phyloP scores from a whole-genome alignment of 768 basidiomycete genomes.

The Solioccasus polychromus region DNA sequence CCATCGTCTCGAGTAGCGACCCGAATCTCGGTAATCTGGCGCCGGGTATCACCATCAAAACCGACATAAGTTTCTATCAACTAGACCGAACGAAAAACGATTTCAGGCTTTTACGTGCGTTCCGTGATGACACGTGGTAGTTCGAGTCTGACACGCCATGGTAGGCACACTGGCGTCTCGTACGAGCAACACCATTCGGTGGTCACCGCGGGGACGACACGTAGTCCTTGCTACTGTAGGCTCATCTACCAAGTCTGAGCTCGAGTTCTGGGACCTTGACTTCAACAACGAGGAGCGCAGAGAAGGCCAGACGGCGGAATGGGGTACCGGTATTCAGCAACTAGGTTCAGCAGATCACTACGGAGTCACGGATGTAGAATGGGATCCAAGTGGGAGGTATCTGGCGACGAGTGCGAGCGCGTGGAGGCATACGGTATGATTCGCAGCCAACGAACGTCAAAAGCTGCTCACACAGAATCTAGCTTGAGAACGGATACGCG shows the following conservation, averaged over 20 bases:
- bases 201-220: conserved; percentile 96
- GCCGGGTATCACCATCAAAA: conserved; percentile 93
- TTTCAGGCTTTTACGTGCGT: conserved; percentile 83
- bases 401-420: conserved; percentile 90
- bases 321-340: conserved; percentile 83
- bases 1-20: conserved; percentile 90
- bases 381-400: conserved; percentile 96
- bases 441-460: background rate
- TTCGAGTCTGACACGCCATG: conserved; percentile 8
- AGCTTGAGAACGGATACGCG: conserved; percentile 96
- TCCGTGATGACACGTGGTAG: conserved; percentile 5
- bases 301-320: conserved; percentile 56
- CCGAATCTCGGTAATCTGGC: conserved; percentile 89
- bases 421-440: conserved; percentile 88
- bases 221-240: conserved; percentile 96
- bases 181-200: conserved; percentile 91
- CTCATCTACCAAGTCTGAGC: conserved; percentile 90
- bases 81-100: conserved; percentile 90
- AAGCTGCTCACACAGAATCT: conserved; percentile 7
- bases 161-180: conserved; percentile 74
- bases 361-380: conserved; percentile 95
- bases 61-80: conserved; percentile 94
- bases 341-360: conserved; percentile 91
- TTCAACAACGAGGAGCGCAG: conserved; percentile 64
- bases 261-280: conserved; percentile 99